Conservation (phyloP, 2,329 filamentous ascomycete genomes). For the Fusarium annulatum region DNA sequence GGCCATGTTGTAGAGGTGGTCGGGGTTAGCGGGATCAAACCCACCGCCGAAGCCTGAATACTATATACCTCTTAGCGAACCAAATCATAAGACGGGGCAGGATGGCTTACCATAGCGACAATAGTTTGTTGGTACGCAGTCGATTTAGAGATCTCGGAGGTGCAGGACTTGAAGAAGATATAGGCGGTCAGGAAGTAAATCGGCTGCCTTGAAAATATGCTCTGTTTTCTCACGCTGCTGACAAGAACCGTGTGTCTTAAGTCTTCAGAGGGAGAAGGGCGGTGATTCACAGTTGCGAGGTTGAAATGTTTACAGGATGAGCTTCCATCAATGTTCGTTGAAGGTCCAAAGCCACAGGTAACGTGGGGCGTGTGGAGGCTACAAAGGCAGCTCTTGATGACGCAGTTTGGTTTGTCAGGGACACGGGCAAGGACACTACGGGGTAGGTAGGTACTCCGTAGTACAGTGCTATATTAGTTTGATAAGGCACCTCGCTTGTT, state of each 20-base stretch:
- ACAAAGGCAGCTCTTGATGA: constrained; percentile 51
- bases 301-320: constrained; percentile 21
- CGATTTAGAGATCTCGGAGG: constrained; percentile 15
- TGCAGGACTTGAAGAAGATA: background rate
- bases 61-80: constrained; percentile 13
- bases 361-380: constrained; percentile 38
- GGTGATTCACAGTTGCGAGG: background rate
- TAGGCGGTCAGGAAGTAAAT: constrained; percentile 32
- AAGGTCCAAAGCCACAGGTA: constrained; percentile 19
- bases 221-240: background rate
- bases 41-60: constrained; percentile 56
- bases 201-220: background rate
- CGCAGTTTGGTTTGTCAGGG: constrained; percentile 46
- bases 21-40: constrained; percentile 61
- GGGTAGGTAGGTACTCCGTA: background rate
- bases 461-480: background rate
- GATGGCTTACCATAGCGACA: constrained; percentile 37
- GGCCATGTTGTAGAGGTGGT: constrained; percentile 62
- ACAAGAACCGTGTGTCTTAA: background rate
- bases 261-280: background rate
- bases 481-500: background rate
- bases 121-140: constrained; percentile 2
- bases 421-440: background rate
- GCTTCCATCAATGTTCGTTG: constrained; percentile 22
- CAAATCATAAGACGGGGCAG: background rate